Evolutionary conservation across 1,284 basidiomycete genomes (phyloP).

Genomic region (Xerocomus amazonicus): DNA sequence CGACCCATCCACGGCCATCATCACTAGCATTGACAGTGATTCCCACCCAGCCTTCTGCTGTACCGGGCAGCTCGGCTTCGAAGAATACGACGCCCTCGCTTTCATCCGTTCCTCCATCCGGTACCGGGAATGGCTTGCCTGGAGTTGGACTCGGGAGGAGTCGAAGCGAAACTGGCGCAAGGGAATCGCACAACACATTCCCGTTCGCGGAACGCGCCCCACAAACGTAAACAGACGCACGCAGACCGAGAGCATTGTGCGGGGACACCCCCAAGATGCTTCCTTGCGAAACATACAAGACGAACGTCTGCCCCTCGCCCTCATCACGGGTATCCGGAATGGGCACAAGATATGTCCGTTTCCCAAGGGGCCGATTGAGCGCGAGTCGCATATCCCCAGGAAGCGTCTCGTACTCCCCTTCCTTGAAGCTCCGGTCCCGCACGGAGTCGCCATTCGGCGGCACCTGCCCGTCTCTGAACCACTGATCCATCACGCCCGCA

Average conservation of each 20-base stretch:
- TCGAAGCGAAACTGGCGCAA: conserved; percentile 47
- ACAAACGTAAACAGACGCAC: conserved; percentile 46
- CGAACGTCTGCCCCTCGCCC: conserved; percentile 34
- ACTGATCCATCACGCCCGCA: conserved; percentile 49
- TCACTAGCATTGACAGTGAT: conserved; percentile 47
- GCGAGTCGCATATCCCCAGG: conserved; percentile 37
- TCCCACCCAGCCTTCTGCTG: conserved; percentile 43
- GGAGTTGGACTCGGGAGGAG: conserved; percentile 59
- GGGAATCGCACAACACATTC: conserved; percentile 35
- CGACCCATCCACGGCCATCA: conserved; percentile 62
- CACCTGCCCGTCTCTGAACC: conserved; percentile 61
- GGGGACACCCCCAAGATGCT: conserved; percentile 49
- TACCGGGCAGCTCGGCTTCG: conserved; percentile 43
- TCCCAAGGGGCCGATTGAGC: conserved; percentile 42
- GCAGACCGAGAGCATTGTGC: conserved; percentile 41
- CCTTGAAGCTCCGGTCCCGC: conserved; percentile 5
- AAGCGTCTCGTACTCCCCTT: conserved; percentile 36
- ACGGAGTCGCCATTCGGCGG: conserved; percentile 25
- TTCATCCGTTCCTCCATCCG: conserved; percentile 66
- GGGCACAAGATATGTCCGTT: conserved; percentile 51
- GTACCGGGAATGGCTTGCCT: conserved; percentile 55
- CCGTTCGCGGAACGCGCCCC: conserved; percentile 15
- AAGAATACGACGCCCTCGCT: conserved; percentile 68
- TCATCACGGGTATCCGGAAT: conserved; percentile 25
- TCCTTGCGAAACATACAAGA: conserved; percentile 60